These are phyloP conservation scores for Phytophthora pisi DNA, from an alignment of 352 stramenopile species.

Conservation along the genomic window DNA sequence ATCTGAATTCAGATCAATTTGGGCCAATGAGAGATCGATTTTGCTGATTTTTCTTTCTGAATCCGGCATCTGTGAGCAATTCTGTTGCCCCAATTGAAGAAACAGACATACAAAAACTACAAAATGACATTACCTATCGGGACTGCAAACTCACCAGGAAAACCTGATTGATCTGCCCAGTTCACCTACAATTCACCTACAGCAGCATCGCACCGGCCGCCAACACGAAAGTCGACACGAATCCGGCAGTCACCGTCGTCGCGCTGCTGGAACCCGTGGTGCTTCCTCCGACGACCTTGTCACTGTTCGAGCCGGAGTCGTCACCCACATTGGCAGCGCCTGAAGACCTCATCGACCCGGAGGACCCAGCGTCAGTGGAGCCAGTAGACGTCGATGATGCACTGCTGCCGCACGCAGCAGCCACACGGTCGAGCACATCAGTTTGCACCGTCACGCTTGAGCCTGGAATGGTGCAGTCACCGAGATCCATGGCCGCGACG, in stretches of 20 bases:
- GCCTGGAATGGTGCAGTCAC: conserved; percentile 32
- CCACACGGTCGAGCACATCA: conserved; percentile 19
- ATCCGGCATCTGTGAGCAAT: too few species aligned
- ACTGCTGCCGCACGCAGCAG: conserved; percentile 11
- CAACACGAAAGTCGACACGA: background rate
- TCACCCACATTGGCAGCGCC: conserved; percentile 23
- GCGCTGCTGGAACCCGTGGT: conserved; percentile 7
- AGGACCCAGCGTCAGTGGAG: background rate
- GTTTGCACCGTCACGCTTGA: conserved; percentile 27
- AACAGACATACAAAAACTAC: too few species aligned
- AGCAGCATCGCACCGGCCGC: conserved; percentile 13
- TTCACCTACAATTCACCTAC: background rate
- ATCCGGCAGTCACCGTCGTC: conserved; percentile 8
- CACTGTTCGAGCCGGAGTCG: conserved; percentile 17
- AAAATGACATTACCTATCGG: too few species aligned
- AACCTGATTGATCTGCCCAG: background rate
- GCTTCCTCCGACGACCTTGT: conserved; percentile 13
- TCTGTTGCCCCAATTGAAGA: too few species aligned
- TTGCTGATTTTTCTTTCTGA: too few species aligned
- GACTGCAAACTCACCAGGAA: background rate
- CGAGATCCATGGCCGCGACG: conserved; percentile 15
- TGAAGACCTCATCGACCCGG: background rate
- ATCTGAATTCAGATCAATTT: too few species aligned
- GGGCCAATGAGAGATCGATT: too few species aligned
- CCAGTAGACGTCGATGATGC: conserved; percentile 17